phyloP scores from a whole-genome alignment of 108 stramenopile genomes.

The Pseudonitzschia multistriata region DNA sequence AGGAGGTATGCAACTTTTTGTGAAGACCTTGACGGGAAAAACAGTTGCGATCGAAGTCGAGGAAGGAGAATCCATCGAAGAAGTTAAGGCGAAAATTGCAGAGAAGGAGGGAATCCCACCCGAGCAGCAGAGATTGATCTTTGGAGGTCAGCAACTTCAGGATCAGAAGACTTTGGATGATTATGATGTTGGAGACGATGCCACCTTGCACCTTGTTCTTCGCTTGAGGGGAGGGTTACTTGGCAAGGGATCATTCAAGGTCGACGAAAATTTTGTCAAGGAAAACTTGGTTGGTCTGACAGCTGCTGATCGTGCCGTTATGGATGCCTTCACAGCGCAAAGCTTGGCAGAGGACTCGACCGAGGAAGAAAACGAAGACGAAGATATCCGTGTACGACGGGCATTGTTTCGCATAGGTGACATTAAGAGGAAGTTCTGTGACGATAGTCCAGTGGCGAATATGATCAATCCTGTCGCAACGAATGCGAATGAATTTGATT shows the following conservation, averaged over 20 bases:
- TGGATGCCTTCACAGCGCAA: slow-evolving; percentile 76
- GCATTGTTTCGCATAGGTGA: slow-evolving; percentile 71
- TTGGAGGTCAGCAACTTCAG: slow-evolving; percentile 93
- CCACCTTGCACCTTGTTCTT: slow-evolving; percentile 89
- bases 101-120: slow-evolving; percentile 95
- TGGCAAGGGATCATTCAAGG: slow-evolving; percentile 54
- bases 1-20: slow-evolving; percentile 89
- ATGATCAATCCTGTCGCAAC: slow-evolving; percentile 38
- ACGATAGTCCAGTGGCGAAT: slow-evolving; percentile 58
- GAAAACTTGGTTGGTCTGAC: slow-evolving; percentile 57
- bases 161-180: slow-evolving; percentile 90
- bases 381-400: slow-evolving; percentile 41
- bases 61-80: slow-evolving; percentile 96
- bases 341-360: slow-evolving; percentile 26
- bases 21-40: slow-evolving; percentile 90
- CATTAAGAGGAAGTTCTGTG: slow-evolving; percentile 33
- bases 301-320: slow-evolving; percentile 65
- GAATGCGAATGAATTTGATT: slow-evolving; percentile 60
- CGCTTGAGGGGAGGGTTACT: slow-evolving; percentile 80
- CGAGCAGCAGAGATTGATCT: slow-evolving; percentile 93
- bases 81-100: slow-evolving; percentile 95
- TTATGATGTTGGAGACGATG: slow-evolving; percentile 90
- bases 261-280: slow-evolving; percentile 82
- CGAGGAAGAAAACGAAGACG: slow-evolving; percentile 18
- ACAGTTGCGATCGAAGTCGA: slow-evolving; percentile 95